Evolutionary conservation across 306 rosid genomes (phyloP), one percentile per base, ranked within the genome.

Genomic region (Fragaria iinumae): DNA sequence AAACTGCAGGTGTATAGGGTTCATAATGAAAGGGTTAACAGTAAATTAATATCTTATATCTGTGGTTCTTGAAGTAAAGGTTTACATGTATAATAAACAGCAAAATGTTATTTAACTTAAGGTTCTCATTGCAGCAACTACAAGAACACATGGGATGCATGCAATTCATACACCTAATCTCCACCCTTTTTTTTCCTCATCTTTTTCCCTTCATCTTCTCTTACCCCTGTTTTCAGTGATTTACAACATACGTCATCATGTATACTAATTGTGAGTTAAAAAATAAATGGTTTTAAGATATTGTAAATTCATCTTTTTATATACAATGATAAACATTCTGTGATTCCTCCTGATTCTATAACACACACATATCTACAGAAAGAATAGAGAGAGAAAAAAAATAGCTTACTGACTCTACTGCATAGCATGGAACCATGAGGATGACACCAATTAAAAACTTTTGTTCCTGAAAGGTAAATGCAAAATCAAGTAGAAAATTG

Each of bases 401-500:
- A 18, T 20, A 86, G 84, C 97, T 88, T 85, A 95, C 98, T 5
- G 99, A 96, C 87, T 96, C 99, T 82, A 96, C 60, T n/a, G 93
- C 89, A 82, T 89, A 96, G 87, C 93, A 92, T 17, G 99, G 99
- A 77, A 96, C 99, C 99, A 96, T 96, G 64, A 96, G 87, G 76
- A 96, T 68, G 71, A 96, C 99, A 56, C 97, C 98, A 80, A 96
- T 87, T 80, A 96, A 85, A 78, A 96, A 96, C 77, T 92, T 92
- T 80, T 96, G 99, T 80, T 96, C 99, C 95, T 90, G 83, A 53
- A 64, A 25, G 64, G 39, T 45, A 53, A 71, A 23, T 65, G 73
- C 36, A 77, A 45, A 55, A 53, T 38, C 80, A 77, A 69, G 55
- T 18, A 62, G n/a, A 64, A 55, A 49, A 59, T 27, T 44, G n/a